Percentiles rank a stretch among this genome's conserved stretches.
Evolutionary conservation across 495 filamentous ascomycete species (phyloP).

Genomic region (Xylaria venustula): DNA sequence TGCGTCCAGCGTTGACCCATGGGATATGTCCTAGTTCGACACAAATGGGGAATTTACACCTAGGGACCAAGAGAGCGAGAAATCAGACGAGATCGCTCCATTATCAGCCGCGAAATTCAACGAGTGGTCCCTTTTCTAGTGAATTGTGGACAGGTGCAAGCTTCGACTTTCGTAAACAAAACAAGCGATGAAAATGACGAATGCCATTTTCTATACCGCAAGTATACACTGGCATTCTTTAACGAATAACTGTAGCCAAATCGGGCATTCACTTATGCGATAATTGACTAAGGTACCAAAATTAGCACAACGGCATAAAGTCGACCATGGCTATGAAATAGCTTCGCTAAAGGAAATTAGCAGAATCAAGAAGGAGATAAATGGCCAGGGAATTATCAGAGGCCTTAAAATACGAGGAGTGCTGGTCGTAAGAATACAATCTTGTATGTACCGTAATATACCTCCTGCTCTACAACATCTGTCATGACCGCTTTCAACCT

Average conservation of each 20-base stretch:
- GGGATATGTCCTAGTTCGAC: slow-evolving; percentile 11
- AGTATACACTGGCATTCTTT: neutral
- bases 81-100: neutral
- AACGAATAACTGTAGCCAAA: neutral
- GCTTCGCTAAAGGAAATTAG: neutral
- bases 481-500: no score
- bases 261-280: no score
- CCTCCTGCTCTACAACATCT: neutral
- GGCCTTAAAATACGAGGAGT: neutral
- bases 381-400: neutral
- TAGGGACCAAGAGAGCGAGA: neutral
- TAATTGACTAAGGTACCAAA: neutral
- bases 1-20: neutral
- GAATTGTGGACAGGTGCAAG: neutral
- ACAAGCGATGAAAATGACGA: neutral
- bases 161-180: neutral
- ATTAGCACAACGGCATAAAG: neutral
- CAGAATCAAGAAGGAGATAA: neutral
- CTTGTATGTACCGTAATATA: neutral
- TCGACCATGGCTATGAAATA: neutral
- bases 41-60: neutral
- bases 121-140: neutral
- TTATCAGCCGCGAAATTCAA: neutral
- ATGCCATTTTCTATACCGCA: neutral
- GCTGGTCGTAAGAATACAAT: neutral